Evolutionary conservation across 805 yeast species (phyloP).

Genomic region (Lachancea dasiensis): DNA sequence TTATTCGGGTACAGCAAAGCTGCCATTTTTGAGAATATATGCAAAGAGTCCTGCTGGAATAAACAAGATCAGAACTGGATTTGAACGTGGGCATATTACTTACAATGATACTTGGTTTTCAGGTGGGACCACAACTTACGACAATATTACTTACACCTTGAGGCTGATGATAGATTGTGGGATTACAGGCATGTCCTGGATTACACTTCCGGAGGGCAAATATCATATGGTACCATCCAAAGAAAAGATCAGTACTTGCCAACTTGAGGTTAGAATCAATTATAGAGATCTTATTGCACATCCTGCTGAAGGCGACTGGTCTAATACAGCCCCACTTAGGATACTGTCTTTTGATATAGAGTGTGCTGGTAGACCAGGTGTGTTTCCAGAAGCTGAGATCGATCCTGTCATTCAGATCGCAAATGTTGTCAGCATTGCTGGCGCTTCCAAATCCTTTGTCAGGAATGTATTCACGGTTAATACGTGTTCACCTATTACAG

Average conservation of each 20-base stretch:
- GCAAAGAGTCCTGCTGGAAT: slow-evolving; percentile 62
- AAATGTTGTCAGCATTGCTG: slow-evolving; percentile 80
- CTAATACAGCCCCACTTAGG: slow-evolving; percentile 87
- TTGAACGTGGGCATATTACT: slow-evolving; percentile 74
- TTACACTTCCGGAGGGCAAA: slow-evolving; percentile 73
- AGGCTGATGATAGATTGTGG: slow-evolving; percentile 89
- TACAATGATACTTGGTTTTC: slow-evolving; percentile 59
- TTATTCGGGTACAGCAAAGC: slow-evolving; percentile 66
- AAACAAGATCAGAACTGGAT: slow-evolving; percentile 64
- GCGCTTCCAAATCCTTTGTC: slow-evolving; percentile 75
- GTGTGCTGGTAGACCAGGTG: slow-evolving; percentile 96
- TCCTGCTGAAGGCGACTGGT: slow-evolving; percentile 89
- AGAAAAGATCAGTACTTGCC: slow-evolving; percentile 65
- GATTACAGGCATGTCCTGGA: slow-evolving; percentile 96
- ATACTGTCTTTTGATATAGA: slow-evolving; percentile 94
- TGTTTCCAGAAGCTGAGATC: slow-evolving; percentile 89
- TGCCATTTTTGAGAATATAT: slow-evolving; percentile 72
- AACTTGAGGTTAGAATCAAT: slow-evolving; percentile 70
- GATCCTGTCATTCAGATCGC: slow-evolving; percentile 98
- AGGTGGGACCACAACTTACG: slow-evolving; percentile 67
- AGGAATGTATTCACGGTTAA: slow-evolving; percentile 92
- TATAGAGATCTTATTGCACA: slow-evolving; percentile 69
- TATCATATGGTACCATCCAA: slow-evolving; percentile 44
- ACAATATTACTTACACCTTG: slow-evolving; percentile 79
- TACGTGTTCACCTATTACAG: slow-evolving; percentile 88